Percentiles rank a stretch among this genome's conserved stretches.
Conservation (phyloP, 148 eudicot species). For the Heliosperma pusillum region DNA sequence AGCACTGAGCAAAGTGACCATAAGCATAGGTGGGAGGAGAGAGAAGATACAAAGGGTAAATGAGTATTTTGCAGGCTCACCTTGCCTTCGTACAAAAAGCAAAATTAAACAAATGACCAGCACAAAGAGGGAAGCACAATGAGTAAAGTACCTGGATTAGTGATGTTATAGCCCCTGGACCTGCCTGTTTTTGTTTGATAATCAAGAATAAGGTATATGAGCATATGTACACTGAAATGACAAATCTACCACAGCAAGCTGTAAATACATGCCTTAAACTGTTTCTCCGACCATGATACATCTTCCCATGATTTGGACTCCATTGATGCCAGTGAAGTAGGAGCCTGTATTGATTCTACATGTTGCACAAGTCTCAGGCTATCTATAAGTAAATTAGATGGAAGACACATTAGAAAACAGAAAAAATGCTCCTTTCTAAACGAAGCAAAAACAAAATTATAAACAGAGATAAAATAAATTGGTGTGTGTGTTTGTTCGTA, state of each 20-base stretch:
- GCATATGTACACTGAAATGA: constrained; percentile 6
- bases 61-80: no score
- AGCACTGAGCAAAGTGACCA: no score
- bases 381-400: constrained; percentile 35
- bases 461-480: not conserved
- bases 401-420: not conserved
- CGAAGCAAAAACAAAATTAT: not conserved
- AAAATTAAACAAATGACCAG: no score
- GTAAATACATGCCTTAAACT: constrained; percentile 43
- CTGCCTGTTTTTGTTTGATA: constrained; percentile 38
- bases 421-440: not conserved
- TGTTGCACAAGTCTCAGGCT: constrained; percentile 82
- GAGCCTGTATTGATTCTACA: constrained; percentile 70
- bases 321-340: constrained; percentile 44
- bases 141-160: constrained; percentile 52
- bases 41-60: no score
- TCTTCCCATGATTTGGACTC: constrained; percentile 58
- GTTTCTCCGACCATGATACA: constrained; percentile 58
- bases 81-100: no score
- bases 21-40: no score
- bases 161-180: constrained; percentile 62
- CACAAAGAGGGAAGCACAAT: no score
- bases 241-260: not conserved
- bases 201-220: constrained; percentile 17
- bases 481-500: not conserved